Conservation (phyloP, 2,329 filamentous ascomycete species). For the Pseudogymnoascus sp. region DNA sequence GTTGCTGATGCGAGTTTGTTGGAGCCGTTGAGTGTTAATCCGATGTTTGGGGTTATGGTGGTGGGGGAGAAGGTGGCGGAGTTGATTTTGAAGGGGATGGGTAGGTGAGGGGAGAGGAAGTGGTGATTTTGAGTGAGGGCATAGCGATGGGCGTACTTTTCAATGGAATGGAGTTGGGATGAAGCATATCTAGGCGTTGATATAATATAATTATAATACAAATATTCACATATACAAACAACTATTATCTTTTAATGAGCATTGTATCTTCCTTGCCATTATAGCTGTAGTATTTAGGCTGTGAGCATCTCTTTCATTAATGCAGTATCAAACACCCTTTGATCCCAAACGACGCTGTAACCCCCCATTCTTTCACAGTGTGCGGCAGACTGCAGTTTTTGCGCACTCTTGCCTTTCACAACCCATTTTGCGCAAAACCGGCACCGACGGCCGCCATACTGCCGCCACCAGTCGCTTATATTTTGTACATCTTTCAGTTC, state of each 20-base stretch:
- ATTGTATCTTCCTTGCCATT: no score
- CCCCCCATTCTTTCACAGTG: neutral
- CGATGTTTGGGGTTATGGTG: slow-evolving; percentile 48
- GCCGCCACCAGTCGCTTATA: no score
- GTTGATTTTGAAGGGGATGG: slow-evolving; percentile 32
- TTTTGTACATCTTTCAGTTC: no score
- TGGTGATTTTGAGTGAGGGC: neutral
- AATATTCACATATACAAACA: neutral
- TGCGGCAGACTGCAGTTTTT: neutral
- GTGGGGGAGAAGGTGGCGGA: slow-evolving; percentile 45
- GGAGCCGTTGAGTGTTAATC: slow-evolving; percentile 45
- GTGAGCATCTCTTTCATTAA: neutral
- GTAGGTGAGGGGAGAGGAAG: neutral
- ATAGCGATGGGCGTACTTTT: neutral
- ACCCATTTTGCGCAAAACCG: neutral
- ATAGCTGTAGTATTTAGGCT: no score
- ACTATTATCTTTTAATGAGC: neutral
- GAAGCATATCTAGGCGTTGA: neutral
- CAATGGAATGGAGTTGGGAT: neutral
- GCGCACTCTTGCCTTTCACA: neutral
- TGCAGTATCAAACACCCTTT: neutral
- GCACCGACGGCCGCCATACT: neutral
- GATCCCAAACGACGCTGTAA: neutral
- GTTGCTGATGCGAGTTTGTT: slow-evolving; percentile 46
- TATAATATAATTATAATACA: neutral